Percentiles rank a stretch among this genome's conserved stretches.
Evolutionary conservation across 1,284 basidiomycete genomes (phyloP).

Genomic region (Ganoderma sp.): DNA sequence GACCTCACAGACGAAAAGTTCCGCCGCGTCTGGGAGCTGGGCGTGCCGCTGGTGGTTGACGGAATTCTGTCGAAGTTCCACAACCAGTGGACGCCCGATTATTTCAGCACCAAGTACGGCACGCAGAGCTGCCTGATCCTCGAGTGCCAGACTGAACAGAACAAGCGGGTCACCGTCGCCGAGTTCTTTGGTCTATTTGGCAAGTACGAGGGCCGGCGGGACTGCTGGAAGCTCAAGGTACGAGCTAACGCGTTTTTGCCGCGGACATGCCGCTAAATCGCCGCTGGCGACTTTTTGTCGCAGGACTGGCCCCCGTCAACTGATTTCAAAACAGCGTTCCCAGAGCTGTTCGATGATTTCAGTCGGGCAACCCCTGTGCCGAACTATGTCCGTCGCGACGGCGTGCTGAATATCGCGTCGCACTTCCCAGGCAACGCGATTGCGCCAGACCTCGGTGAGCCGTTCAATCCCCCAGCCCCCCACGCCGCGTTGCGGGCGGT

Average conservation of each 20-base stretch:
- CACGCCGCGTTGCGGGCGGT: conserved; percentile 9
- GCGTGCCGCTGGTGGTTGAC: conserved; percentile 80
- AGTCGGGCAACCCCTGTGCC: conserved; percentile 84
- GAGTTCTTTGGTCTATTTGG: conserved; percentile 87
- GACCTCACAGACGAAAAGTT: conserved; percentile 69
- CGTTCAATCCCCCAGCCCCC: conserved; percentile 22
- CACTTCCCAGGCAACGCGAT: conserved; percentile 87
- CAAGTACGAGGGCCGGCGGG: conserved; percentile 57
- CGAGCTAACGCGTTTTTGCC: conserved; percentile 20
- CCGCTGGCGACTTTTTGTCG: conserved; percentile 1
- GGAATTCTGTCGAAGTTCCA: conserved; percentile 66
- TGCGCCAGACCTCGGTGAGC: conserved; percentile 82
- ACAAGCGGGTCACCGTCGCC: conserved; percentile 66
- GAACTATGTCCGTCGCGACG: conserved; percentile 87
- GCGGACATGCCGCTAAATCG: conserved; percentile 19
- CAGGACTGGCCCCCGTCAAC: conserved; percentile 92
- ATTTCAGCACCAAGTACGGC: conserved; percentile 76
- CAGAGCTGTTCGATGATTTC: conserved; percentile 90
- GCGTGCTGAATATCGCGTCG: conserved; percentile 84
- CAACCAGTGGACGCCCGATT: conserved; percentile 81
- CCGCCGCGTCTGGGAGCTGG: conserved; percentile 71
- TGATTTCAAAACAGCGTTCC: conserved; percentile 85
- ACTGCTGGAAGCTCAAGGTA: conserved; percentile 86
- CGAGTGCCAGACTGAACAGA: conserved; percentile 78
- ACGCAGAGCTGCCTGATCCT: conserved; percentile 73